These are phyloP conservation scores for Salinomyces thailandicus DNA, from an alignment of 2,329 filamentous ascomycete genomes.

Conservation along the genomic window DNA sequence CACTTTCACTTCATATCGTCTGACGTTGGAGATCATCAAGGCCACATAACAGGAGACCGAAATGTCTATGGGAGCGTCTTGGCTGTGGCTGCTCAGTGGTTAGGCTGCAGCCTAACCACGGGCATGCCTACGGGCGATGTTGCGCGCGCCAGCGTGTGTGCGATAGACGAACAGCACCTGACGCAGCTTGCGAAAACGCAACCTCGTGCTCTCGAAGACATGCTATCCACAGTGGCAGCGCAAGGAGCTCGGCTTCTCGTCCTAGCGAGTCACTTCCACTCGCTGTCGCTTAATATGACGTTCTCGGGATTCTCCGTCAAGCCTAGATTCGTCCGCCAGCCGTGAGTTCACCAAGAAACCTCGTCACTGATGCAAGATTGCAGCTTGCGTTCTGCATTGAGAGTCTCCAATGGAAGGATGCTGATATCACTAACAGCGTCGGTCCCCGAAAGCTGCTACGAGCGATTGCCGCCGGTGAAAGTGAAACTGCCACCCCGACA, in stretches of 20 bases:
- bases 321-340: slow-evolving; percentile 10
- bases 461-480: background rate
- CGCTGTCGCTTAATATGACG: slow-evolving; percentile 1
- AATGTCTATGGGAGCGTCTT: background rate
- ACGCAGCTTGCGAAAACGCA: background rate
- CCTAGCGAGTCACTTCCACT: slow-evolving; percentile 3
- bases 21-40: background rate
- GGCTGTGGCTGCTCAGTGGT: background rate
- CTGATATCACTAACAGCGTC: too few species aligned
- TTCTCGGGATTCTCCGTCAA: slow-evolving; percentile 6
- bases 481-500: slow-evolving; percentile 1
- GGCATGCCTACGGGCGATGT: background rate
- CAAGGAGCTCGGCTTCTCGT: background rate
- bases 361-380: background rate
- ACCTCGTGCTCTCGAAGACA: background rate
- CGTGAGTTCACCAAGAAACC: slow-evolving; percentile 5
- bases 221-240: background rate
- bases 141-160: background rate
- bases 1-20: background rate
- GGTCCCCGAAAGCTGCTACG: background rate
- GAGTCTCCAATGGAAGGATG: background rate
- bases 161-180: background rate
- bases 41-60: background rate
- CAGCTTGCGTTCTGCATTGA: background rate
- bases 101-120: background rate